phyloP scores from a whole-genome alignment of 1,139 yeast genomes.

The Debaryomycetaceae sp. region DNA sequence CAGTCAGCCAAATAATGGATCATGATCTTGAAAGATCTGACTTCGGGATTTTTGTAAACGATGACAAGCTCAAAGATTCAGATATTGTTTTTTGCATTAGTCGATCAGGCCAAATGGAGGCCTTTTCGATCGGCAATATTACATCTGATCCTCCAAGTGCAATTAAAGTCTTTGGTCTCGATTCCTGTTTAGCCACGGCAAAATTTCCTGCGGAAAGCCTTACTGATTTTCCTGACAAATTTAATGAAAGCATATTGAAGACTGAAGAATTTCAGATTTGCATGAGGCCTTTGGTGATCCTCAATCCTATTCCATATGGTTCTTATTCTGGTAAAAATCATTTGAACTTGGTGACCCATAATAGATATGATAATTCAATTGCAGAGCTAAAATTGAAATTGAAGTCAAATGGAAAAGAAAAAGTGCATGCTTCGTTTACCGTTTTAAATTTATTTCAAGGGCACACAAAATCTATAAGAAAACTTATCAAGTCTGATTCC shows the following conservation, averaged over 20 bases:
- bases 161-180: constrained; percentile 8
- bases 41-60: constrained; percentile 52
- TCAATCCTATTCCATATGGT: constrained; percentile 24
- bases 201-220: background rate
- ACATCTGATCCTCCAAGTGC: constrained; percentile 46
- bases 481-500: constrained; percentile 55
- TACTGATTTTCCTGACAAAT: constrained; percentile 1
- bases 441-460: constrained; percentile 66
- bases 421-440: constrained; percentile 10
- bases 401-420: background rate
- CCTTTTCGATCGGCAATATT: constrained; percentile 15
- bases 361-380: constrained; percentile 35
- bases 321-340: constrained; percentile 14
- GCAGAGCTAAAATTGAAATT: constrained; percentile 24
- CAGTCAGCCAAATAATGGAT: constrained; percentile 14
- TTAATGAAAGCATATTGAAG: constrained; percentile 2
- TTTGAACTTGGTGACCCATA: constrained; percentile 34
- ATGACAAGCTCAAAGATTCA: constrained; percentile 43
- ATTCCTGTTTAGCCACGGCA: constrained; percentile 12
- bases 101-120: constrained; percentile 41
- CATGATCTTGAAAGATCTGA: too few relatives aligned
- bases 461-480: constrained; percentile 74
- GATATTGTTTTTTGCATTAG: constrained; percentile 59
- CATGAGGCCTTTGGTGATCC: constrained; percentile 6
- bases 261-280: constrained; percentile 15